Evolutionary conservation across 2,329 filamentous ascomycete genomes (phyloP), one percentile per base, ranked within the genome.

Genomic region (Alternaria ethzedia): DNA sequence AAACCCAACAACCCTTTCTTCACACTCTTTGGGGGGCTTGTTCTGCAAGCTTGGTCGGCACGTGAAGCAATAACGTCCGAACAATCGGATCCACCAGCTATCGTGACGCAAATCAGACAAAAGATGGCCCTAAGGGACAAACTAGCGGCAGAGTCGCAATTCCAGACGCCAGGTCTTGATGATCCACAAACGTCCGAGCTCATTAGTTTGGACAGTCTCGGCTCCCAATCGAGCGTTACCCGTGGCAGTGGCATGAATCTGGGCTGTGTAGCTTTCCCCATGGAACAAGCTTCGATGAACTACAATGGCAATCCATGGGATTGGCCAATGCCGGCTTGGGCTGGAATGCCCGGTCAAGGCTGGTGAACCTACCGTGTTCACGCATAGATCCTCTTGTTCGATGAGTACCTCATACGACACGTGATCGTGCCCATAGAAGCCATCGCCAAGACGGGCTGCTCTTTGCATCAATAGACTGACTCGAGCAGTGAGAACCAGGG

Each of bases 21-120:
- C 50, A 70, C 68, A 17, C 66, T 80, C 1, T 88, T 91, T 64
- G 85, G 86, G 1, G 81, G 82, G 20, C 82, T 87, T 17, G 86
- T 91, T 44, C 78, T 90, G 61, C 89, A 88, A 70, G 88, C 70
- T 2, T 74, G 69, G 71, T n/a, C 63, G 4, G 67, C 66, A 6
- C 62, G 69, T 17, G 59, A 71, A 54, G 59, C 61, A 6, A 64
- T 59, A 6, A 63, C 59, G 11, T 46, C 52, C n/a, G 47, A 26
- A 17, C 44, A 41, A 4, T 28, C 26, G 2, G 64, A 57, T 21
- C 58, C 61, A 23, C 68, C 68, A 7, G 21, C 36, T 41, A 61
- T 69, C 52, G 59, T 69, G 2, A 30, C 41, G 11, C 47, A 61
- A 12, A 45, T 67, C 11, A 51, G 44, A 41, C 32, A 54, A 44